phyloP scores from a whole-genome alignment of 495 filamentous ascomycete genomes.

The Tuber brumale region DNA sequence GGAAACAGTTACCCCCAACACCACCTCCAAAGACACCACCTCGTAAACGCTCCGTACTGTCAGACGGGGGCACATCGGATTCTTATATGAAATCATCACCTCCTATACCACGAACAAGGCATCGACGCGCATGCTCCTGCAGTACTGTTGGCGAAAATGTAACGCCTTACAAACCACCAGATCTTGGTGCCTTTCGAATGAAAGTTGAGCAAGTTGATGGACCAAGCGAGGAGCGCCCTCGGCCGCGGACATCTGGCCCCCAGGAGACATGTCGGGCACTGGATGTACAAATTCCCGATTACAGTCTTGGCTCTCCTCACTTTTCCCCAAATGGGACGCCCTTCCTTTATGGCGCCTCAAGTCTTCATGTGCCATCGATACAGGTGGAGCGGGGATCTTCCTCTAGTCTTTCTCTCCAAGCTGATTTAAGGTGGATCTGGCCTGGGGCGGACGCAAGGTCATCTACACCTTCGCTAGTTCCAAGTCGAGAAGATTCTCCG shows the following conservation, averaged over 20 bases:
- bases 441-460: slow-evolving; percentile 43
- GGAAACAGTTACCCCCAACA: slow-evolving; percentile 25
- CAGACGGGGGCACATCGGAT: slow-evolving; percentile 24
- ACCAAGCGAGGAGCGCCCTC: slow-evolving; percentile 50
- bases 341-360: slow-evolving; percentile 68
- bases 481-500: slow-evolving; percentile 38
- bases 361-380: slow-evolving; percentile 46
- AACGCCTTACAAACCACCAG: slow-evolving; percentile 47
- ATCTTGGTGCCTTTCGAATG: slow-evolving; percentile 59
- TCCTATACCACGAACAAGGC: slow-evolving; percentile 43
- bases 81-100: slow-evolving; percentile 40
- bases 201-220: slow-evolving; percentile 76
- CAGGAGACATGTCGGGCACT: slow-evolving; percentile 52
- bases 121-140: slow-evolving; percentile 57
- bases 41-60: slow-evolving; percentile 18
- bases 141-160: slow-evolving; percentile 54
- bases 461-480: slow-evolving; percentile 36
- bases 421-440: slow-evolving; percentile 47
- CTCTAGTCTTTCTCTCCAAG: slow-evolving; percentile 51
- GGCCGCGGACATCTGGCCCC: slow-evolving; percentile 63
- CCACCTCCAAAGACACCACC: slow-evolving; percentile 40
- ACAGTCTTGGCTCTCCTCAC: slow-evolving; percentile 72
- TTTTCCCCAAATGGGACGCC: slow-evolving; percentile 75
- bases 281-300: slow-evolving; percentile 77
- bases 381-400: slow-evolving; percentile 38